Conservation (phyloP, 768 basidiomycete genomes). For the Termitomyces sp. region DNA sequence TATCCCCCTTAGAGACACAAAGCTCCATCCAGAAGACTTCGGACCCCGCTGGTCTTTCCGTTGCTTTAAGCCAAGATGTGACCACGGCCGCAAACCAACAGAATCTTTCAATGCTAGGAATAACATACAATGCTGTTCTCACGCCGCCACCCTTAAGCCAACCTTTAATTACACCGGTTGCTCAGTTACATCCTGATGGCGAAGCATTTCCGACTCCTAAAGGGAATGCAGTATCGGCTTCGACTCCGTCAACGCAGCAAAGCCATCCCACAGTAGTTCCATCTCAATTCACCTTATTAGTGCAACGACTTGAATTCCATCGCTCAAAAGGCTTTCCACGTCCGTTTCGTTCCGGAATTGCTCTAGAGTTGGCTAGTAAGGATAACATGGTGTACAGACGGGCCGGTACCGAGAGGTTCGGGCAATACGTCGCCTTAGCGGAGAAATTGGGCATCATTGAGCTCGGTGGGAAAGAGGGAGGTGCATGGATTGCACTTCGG, state of each 20-base stretch:
- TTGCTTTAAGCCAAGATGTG: background rate
- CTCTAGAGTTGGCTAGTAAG: constrained; percentile 23
- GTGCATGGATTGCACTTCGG: constrained; percentile 33
- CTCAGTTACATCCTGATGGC: background rate
- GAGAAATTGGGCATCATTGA: constrained; percentile 32
- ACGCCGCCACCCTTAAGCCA: background rate
- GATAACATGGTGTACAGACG: constrained; percentile 26
- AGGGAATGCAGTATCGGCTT: background rate
- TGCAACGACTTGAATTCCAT: constrained; percentile 26
- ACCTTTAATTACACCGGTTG: background rate
- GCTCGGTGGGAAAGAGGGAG: constrained; percentile 31
- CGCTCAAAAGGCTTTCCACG: constrained; percentile 25
- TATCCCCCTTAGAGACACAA: background rate
- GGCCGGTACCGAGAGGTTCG: constrained; percentile 36
- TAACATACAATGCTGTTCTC: background rate
- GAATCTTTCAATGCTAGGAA: background rate
- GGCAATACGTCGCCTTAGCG: constrained; percentile 35
- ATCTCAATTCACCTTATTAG: constrained; percentile 28
- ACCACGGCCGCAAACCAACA: background rate
- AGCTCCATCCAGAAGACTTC: background rate
- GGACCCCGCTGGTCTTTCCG: background rate
- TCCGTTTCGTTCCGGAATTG: constrained; percentile 35
- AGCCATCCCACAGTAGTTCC: constrained; percentile 10
- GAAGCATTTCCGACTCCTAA: background rate
- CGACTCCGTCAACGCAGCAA: background rate